These are phyloP conservation scores for Fusarium siculi DNA, from an alignment of 2,329 filamentous ascomycete genomes.

Conservation along the genomic window DNA sequence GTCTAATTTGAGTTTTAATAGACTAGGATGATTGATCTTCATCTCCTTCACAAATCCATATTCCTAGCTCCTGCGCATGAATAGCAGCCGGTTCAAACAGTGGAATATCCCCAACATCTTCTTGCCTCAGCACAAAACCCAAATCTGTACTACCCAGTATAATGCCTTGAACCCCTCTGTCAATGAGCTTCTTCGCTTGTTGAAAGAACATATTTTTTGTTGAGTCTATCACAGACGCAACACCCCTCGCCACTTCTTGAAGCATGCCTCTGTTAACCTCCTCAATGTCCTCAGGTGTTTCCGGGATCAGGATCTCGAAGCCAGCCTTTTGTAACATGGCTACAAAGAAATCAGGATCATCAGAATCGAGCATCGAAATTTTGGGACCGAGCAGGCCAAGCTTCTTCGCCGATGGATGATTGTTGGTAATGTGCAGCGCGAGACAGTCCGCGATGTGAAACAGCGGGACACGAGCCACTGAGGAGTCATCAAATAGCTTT, in stretches of 20 bases:
- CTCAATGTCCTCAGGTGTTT: not conserved
- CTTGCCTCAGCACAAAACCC: not conserved
- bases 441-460: not conserved
- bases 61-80: not conserved
- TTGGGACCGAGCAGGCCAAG: not conserved
- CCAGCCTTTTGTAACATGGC: not conserved
- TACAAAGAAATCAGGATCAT: not conserved
- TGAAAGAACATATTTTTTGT: not conserved
- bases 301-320: not conserved
- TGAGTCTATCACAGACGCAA: not conserved
- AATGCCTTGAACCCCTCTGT: not conserved
- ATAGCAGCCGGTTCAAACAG: not conserved
- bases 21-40: not conserved
- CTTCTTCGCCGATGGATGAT: not conserved
- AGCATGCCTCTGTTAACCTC: not conserved
- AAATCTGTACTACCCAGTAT: not conserved
- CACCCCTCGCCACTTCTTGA: not conserved
- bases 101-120: not conserved
- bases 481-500: not conserved
- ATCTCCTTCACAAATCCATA: not conserved
- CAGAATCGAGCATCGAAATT: not conserved
- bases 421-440: not conserved
- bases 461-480: not conserved
- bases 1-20: fast-evolving
- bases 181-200: not conserved